These are phyloP conservation scores for Malus hybrid DNA, from an alignment of 331 rosid genomes.

Conservation along the genomic window DNA sequence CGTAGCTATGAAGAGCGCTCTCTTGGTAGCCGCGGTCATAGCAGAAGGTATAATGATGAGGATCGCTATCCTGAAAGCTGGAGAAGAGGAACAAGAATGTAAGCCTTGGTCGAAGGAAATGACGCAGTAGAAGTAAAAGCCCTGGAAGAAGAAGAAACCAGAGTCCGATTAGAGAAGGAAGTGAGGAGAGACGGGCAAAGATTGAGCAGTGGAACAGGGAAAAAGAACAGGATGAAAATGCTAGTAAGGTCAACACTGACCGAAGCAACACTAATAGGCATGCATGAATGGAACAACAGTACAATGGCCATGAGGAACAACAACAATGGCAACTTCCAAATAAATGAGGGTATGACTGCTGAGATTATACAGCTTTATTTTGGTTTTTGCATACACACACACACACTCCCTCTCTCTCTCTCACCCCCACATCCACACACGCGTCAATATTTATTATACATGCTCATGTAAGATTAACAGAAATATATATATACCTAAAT, in stretches of 20 bases:
- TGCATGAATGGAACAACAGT: conserved; percentile 18
- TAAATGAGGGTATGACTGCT: conserved; percentile 27
- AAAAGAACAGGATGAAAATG: conserved; percentile 41
- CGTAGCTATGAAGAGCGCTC: conserved; percentile 60
- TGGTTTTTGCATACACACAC: conserved; percentile 13
- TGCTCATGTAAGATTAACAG: neutral
- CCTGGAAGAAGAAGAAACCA: conserved; percentile 47
- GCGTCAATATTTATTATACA: neutral
- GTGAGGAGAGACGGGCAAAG: conserved; percentile 88
- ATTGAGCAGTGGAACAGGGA: conserved; percentile 92
- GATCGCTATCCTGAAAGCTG: conserved; percentile 47
- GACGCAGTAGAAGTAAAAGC: conserved; percentile 46
- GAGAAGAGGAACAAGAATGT: conserved; percentile 50
- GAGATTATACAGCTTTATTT: conserved; percentile 23
- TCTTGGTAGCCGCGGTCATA: conserved; percentile 31
- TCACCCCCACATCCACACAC: too few species aligned
- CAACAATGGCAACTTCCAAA: conserved; percentile 13
- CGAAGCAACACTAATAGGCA: neutral
- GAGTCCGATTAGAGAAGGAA: conserved; percentile 66
- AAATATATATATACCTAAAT: too few species aligned
- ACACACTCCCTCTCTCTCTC: neutral
- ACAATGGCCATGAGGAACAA: conserved; percentile 26
- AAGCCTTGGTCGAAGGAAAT: conserved; percentile 32
- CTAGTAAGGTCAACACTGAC: conserved; percentile 19
- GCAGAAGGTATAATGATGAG: conserved; percentile 60